These are phyloP conservation scores for Camelina laxa DNA, from an alignment of 345 rosid genomes.

Conservation along the genomic window DNA sequence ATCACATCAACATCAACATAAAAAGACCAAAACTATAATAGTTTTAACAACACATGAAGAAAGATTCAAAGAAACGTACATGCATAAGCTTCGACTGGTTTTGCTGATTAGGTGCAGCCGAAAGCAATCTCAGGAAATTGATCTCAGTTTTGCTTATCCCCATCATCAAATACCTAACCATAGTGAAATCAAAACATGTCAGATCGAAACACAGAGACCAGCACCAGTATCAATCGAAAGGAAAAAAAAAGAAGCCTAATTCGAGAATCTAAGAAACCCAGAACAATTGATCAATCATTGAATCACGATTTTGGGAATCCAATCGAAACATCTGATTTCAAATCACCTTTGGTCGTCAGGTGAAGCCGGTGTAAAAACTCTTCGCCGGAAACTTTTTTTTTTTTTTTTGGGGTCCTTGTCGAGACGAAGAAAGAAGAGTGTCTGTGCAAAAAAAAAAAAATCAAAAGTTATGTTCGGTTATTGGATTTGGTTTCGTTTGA, in stretches of 20 bases:
- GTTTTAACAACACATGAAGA: background rate
- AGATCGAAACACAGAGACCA: conserved; percentile 10
- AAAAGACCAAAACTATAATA: background rate
- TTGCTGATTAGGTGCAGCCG: conserved; percentile 73
- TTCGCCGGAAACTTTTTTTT: too few species aligned
- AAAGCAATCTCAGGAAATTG: conserved; percentile 73
- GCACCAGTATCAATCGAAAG: background rate
- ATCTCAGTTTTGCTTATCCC: conserved; percentile 80
- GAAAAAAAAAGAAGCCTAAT: background rate
- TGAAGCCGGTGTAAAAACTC: too few species aligned
- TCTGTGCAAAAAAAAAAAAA: too few species aligned
- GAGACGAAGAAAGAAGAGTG: too few species aligned
- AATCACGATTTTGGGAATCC: too few species aligned
- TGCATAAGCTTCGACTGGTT: conserved; percentile 82
- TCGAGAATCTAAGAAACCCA: background rate
- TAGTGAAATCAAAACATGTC: background rate
- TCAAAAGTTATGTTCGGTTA: too few species aligned
- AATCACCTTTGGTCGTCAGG: too few species aligned
- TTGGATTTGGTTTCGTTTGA: too few species aligned
- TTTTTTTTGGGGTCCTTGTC: too few species aligned
- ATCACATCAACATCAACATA: conserved; percentile 5
- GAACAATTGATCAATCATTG: too few species aligned
- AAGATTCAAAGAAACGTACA: conserved; percentile 42
- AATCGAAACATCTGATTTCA: too few species aligned
- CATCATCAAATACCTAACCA: conserved; percentile 46